phyloP scores from a whole-genome alignment of 2,329 filamentous ascomycete genomes.

The Pestalotiopsis sp. region DNA sequence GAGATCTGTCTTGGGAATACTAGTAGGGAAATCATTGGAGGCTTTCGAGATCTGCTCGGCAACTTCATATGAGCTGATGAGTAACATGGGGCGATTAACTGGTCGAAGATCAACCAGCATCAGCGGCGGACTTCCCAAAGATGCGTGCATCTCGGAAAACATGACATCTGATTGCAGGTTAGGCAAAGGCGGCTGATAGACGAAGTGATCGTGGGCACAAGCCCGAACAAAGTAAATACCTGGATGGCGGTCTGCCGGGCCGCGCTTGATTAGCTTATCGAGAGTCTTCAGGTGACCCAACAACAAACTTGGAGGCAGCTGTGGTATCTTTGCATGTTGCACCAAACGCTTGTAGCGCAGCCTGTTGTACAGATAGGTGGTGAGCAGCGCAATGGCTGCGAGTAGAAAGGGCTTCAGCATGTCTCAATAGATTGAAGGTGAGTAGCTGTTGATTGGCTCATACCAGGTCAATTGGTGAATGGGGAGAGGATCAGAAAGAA shows the following conservation, averaged over 20 bases:
- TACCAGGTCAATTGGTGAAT: background rate
- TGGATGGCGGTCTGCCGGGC: background rate
- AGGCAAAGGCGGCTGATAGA: background rate
- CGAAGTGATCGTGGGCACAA: too few relatives aligned
- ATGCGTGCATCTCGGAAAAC: constrained; percentile 19
- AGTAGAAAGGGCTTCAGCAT: background rate
- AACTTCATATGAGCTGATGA: constrained; percentile 20
- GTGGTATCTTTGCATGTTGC: background rate
- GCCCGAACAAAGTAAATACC: background rate
- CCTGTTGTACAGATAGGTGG: background rate
- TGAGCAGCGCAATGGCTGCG: background rate
- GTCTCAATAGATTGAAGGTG: background rate
- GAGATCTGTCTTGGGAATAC: background rate
- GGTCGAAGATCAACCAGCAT: constrained; percentile 25
- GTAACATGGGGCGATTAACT: constrained; percentile 19
- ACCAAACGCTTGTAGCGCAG: background rate
- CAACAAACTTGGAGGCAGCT: background rate
- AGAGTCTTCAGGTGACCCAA: background rate
- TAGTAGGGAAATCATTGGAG: background rate
- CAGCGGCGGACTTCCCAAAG: constrained; percentile 19
- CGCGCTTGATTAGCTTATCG: background rate
- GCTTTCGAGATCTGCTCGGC: constrained; percentile 20
- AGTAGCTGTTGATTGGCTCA: background rate
- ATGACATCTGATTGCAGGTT: background rate
- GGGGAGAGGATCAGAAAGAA: background rate